Percentiles rank a stretch among this genome's conserved stretches.
Conservation (phyloP, 805 yeast genomes). For the Saccharomyces kudriavzevii region DNA sequence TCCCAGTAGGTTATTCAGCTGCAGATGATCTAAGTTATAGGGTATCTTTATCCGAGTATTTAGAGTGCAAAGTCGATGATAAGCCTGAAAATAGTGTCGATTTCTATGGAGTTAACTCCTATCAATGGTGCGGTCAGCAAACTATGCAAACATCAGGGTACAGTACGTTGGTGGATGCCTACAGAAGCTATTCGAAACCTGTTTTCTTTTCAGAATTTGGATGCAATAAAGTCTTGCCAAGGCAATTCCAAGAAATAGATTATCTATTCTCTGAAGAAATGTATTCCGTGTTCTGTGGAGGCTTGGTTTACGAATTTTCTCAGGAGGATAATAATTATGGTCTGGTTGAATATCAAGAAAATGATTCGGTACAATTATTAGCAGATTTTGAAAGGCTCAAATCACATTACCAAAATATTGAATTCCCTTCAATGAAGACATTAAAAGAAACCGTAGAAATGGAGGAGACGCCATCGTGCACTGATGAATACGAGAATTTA, state of each 20-base stretch:
- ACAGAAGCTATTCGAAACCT: slow-evolving; percentile 61
- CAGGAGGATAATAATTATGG: slow-evolving; percentile 79
- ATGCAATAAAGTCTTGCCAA: slow-evolving; percentile 74
- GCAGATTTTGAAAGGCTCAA: slow-evolving; percentile 45
- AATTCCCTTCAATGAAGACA: slow-evolving; percentile 22
- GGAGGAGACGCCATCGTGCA: slow-evolving; percentile 32
- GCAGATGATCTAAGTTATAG: slow-evolving; percentile 84
- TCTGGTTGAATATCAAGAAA: slow-evolving; percentile 44
- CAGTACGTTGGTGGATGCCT: slow-evolving; percentile 60
- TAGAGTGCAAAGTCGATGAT: slow-evolving; percentile 56
- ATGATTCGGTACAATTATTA: slow-evolving; percentile 35
- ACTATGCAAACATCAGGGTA: slow-evolving; percentile 76
- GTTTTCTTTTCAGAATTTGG: slow-evolving; percentile 89
- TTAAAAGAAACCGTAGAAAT: slow-evolving; percentile 1
- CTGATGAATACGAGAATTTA: slow-evolving; percentile 35
- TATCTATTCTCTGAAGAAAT: slow-evolving; percentile 63
- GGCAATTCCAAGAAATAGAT: slow-evolving; percentile 68
- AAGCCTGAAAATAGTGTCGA: slow-evolving; percentile 52
- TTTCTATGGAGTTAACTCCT: slow-evolving; percentile 89
- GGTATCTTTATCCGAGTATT: slow-evolving; percentile 65
- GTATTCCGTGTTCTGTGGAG: slow-evolving; percentile 77
- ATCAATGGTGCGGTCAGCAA: slow-evolving; percentile 94
- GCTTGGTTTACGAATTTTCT: slow-evolving; percentile 71
- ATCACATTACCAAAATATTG: slow-evolving; percentile 36
- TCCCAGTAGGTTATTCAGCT: slow-evolving; percentile 94